Conservation (phyloP, 768 basidiomycete species). For the Vishniacozyma victoriae region DNA sequence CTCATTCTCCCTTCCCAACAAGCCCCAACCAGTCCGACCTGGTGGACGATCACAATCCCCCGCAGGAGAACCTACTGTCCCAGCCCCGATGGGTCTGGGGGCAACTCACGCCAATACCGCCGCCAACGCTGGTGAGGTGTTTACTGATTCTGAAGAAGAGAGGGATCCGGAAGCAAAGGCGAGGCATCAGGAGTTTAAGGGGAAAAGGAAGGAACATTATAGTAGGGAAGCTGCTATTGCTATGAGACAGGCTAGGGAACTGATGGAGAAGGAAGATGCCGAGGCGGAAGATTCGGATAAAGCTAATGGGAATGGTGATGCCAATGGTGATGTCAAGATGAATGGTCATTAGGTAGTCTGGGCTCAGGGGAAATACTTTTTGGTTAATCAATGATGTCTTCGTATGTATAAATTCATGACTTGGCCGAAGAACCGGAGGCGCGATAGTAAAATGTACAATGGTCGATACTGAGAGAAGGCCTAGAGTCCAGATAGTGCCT, state of each 20-base stretch:
- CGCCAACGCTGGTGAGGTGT: constrained; percentile 51
- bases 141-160: constrained; percentile 58
- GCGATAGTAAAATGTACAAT: no score
- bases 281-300: constrained; percentile 17
- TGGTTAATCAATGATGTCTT: no score
- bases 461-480: no score
- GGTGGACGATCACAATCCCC: constrained; percentile 10
- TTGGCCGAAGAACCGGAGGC: no score
- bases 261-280: constrained; percentile 25
- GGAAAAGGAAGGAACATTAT: constrained; percentile 43
- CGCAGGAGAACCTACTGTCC: constrained; percentile 43
- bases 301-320: constrained; percentile 2
- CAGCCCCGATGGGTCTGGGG: constrained; percentile 12
- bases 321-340: constrained; percentile 1
- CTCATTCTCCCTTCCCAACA: constrained; percentile 36
- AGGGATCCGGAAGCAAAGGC: constrained; percentile 62
- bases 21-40: constrained; percentile 45
- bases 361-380: no score
- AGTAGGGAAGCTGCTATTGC: constrained; percentile 45
- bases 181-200: constrained; percentile 37
- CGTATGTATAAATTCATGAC: no score
- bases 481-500: no score
- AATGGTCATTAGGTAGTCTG: no score
- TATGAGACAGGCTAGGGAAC: constrained; percentile 36
- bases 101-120: constrained; percentile 37